Base-by-base conservation (phyloP, 306 rosid species). In the Dalbergia oliveri region DNA sequence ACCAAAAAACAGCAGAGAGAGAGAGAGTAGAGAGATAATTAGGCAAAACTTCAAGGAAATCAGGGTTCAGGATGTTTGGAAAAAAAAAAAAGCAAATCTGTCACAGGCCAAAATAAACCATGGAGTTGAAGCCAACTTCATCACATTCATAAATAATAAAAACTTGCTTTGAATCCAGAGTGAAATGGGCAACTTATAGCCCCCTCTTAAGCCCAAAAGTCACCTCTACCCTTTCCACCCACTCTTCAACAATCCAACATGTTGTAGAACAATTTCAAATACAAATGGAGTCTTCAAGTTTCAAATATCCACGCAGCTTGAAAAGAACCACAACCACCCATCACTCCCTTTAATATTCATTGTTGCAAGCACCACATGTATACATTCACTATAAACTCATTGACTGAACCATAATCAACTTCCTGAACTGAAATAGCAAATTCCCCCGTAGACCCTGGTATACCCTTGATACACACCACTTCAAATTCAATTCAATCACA, bases 391-490 rank as follows among this genome's bases (percentile, higher is more conserved):
- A 69, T 31, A 49, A 69, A 63, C 76, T 16, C 60, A 73, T 43
- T 26, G 31, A 26, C 31, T 26, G 31, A 26, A 26, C 39, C 54
- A 35, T n/a, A 78, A 44, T 34, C 80, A 66, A 57, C 68, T 67
- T 73, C 73, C 33, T 12, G 53, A 73, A 53, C 51, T 18, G 11
- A 68, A 58, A 15, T 26, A 37, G 9, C 18, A 37, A 68, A 35
- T 70, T 26, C 70, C 9, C 66, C 37, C 4, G 10, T 21, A 12
- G 11, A 49, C 23, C 53, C 68, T 77, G 69, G 11, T 54, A 41
- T 77, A 54, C 60, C 60, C 69, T 18, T 64, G 49, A 78, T 54
- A 54, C 60, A 64, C 5, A 3, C 57, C 77, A 77, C 57, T 69
- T 65, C 19, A 4, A 77, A 61, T 63, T 65, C 33, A 4, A 70